Evolutionary conservation across 2,329 filamentous ascomycete species (phyloP), one percentile per base, ranked within the genome.

Genomic region (Neocucurbitaria cava): DNA sequence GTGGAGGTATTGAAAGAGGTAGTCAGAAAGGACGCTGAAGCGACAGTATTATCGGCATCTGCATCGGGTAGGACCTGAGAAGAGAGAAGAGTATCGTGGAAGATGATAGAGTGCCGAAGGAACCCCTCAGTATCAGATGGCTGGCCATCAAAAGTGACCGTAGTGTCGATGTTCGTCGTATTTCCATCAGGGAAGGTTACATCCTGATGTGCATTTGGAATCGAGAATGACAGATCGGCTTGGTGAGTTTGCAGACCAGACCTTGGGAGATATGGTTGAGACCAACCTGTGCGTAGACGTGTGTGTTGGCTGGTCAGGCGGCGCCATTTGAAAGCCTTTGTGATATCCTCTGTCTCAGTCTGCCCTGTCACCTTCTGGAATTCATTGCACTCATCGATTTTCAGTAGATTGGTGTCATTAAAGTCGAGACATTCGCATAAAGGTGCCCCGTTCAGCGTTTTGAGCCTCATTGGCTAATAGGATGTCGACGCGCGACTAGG

Each of bases 91-190:
- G 86, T 84, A 58, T 90, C 83, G 69, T 96, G 86, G 13, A 89
- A 77, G 1, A 87, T 84, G 44, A 96, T 82, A 0, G 91, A 95
- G 66, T 94, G 86, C 59, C 95, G 85, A 65, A 91, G 90, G 72
- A 95, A 96, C 8, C 60, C 65, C 33, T 69, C 61, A 5, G 58
- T 42, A 9, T 59, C 55, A 4, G 62, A 47, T 3, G 56, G 38
- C 8, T 51, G 54, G 8, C 69, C 64, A 15, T 61, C 47, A n/a
- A 64, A 28, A 11, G 41, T 47, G n/a, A 61, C 33, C 4, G 65
- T 72, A 2, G 69, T 68, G 11, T 74, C 66, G 43, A 72, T 64
- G 18, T 59, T 47, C 5, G 65, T 61, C 0, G 54, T 51, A 50
- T 72, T 52, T 48, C 70, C 53, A 18, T 57, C 42, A 33, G 49